Conservation (phyloP, 495 filamentous ascomycete genomes). For the Massariosphaeria phaeospora region DNA sequence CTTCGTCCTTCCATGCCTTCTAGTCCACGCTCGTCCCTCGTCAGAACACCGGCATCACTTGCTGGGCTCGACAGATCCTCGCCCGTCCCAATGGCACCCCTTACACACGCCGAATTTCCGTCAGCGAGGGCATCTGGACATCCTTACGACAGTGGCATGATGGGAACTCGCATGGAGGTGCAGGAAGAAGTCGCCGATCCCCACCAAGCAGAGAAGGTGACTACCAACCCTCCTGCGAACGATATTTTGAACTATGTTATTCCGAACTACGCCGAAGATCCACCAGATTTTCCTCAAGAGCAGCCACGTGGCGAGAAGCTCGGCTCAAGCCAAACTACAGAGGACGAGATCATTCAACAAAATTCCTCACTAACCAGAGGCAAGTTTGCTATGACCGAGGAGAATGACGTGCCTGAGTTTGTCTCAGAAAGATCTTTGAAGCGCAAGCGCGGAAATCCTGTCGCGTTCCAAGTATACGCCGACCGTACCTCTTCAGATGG, state of each 20-base stretch:
- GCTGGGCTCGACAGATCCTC: slow-evolving; percentile 5
- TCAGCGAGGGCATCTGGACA: too few species aligned
- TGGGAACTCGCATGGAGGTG: not conserved
- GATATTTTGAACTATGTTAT: not conserved
- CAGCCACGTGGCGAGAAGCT: slow-evolving; percentile 1
- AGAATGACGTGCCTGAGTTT: slow-evolving; percentile 34
- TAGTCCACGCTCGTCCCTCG: not conserved
- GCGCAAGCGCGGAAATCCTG: slow-evolving; percentile 26
- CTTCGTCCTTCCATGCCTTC: not conserved
- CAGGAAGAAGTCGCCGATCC: not conserved
- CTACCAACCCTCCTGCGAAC: not conserved
- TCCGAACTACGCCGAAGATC: not conserved
- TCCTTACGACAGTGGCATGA: too few species aligned
- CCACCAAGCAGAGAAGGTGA: not conserved
- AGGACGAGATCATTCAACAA: slow-evolving; percentile 22
- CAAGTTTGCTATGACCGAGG: not conserved
- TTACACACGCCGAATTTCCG: not conserved
- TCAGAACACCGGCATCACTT: slow-evolving; percentile 5
- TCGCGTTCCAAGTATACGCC: not conserved
- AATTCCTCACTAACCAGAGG: not conserved
- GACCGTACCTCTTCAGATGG: slow-evolving; percentile 11
- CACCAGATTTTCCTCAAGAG: not conserved
- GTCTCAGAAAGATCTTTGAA: slow-evolving; percentile 37
- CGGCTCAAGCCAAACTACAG: slow-evolving; percentile 37
- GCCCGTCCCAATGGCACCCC: not conserved